Evolutionary conservation across 1,284 basidiomycete species (phyloP), one percentile per base, ranked within the genome.

Genomic region (Malassezia vespertilionis): DNA sequence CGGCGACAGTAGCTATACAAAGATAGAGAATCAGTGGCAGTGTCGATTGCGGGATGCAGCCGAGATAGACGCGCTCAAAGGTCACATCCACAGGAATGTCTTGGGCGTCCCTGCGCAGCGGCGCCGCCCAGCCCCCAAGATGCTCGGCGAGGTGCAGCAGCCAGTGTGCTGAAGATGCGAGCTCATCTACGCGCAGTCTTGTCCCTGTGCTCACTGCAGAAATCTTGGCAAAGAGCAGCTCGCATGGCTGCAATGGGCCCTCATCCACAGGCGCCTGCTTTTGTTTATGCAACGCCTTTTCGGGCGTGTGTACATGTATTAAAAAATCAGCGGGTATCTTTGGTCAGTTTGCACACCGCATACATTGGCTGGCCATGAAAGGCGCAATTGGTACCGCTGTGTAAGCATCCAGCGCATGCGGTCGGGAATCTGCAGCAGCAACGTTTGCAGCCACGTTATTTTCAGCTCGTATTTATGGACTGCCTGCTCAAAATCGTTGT

Each of bases 61-160:
- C 48, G 9, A 51, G 38, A 34, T 44, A 51, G 0, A 51, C 24
- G 12, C 32, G 48, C 43, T 51, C 48, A 24, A 51, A 51, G 2
- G 32, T 39, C 9, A 45, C 12, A 21, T 51, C 40, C 8, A 45
- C 12, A 0, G 42, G 42, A n/a, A 51, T 26, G 7, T 35, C 2
- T 14, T 21, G 3, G 1, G 31, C 9, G 8, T 23, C 32, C n/a
- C 12, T 21, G 12, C 17, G 9, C 11, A 4, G 24, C 24, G 46
- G 40, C 2, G 24, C 31, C 2, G 27, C 36, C 47, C 47, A 50
- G 2, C 28, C 41, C 2, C 33, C 20, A 5, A 32, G 5, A 3
- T 5, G 17, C 30, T 44, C 47, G 1, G 41, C 40, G 2, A 26
- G 3, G 12, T 37, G 27, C 7, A 37, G 18, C 18, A 39, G 35